phyloP scores from a whole-genome alignment of 106 monocot species.

The Apostasia ramifera region DNA sequence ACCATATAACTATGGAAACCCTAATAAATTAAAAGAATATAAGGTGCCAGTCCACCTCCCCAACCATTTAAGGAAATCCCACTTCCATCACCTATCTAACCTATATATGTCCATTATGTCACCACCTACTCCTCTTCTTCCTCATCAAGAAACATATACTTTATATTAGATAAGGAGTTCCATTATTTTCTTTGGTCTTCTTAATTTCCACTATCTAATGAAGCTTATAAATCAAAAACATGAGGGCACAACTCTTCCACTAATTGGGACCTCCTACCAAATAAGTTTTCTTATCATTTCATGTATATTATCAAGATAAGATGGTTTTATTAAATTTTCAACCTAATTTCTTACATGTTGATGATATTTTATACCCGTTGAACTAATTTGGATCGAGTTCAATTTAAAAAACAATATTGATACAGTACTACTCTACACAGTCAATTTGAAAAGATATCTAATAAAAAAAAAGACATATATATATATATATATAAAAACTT shows the following conservation, averaged over 20 bases:
- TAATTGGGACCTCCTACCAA: conserved; percentile 28
- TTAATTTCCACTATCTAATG: conserved; percentile 1
- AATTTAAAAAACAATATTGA: too few species aligned
- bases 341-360: not conserved
- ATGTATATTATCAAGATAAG: not conserved
- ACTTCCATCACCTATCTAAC: conserved; percentile 6
- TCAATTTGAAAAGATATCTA: too few species aligned
- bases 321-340: not conserved
- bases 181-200: not conserved
- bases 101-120: not conserved
- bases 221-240: not conserved
- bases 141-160: conserved; percentile 13
- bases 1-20: conserved; percentile 7
- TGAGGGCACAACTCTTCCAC: conserved; percentile 11
- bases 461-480: too few species aligned
- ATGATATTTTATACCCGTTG: not conserved
- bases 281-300: conserved; percentile 12
- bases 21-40: conserved; percentile 13
- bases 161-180: not conserved
- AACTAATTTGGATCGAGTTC: not conserved
- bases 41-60: conserved; percentile 9
- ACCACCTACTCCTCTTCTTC: conserved; percentile 11
- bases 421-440: too few species aligned
- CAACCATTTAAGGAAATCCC: conserved; percentile 15
- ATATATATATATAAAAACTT: too few species aligned